These are phyloP conservation scores for Hyaloscypha finlandica DNA, from an alignment of 495 filamentous ascomycete species.

Conservation along the genomic window DNA sequence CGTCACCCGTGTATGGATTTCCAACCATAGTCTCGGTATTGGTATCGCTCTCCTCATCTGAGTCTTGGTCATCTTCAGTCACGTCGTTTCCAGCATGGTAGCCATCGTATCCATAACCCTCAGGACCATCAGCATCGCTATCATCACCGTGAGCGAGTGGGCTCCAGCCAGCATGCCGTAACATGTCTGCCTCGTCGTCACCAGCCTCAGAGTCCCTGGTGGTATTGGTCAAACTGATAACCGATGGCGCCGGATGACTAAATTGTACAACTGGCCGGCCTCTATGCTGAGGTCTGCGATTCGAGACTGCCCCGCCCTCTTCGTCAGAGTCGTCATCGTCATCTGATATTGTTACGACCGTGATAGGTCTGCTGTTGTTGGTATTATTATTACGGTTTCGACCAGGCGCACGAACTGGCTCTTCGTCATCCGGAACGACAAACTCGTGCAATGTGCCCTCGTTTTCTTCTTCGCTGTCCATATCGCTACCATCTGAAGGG, in stretches of 20 bases:
- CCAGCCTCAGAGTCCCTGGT: slow-evolving; percentile 27
- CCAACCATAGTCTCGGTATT: slow-evolving; percentile 33
- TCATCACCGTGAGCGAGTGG: slow-evolving; percentile 28
- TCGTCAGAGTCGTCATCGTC: slow-evolving; percentile 31
- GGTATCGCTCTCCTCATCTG: slow-evolving; percentile 32
- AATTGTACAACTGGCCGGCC: neutral
- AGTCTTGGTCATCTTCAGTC: slow-evolving; percentile 20
- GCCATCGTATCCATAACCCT: neutral
- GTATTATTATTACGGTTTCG: neutral
- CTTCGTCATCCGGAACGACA: slow-evolving; percentile 26
- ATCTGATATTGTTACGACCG: slow-evolving; percentile 25
- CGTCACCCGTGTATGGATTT: slow-evolving; percentile 26
- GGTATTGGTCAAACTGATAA: slow-evolving; percentile 8
- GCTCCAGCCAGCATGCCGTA: slow-evolving; percentile 32
- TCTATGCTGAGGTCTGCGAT: slow-evolving; percentile 18
- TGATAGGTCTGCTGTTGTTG: neutral
- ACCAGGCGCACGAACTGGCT: slow-evolving; percentile 7
- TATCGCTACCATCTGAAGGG: slow-evolving; percentile 19
- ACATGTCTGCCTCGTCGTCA: slow-evolving; percentile 30
- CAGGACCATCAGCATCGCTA: slow-evolving; percentile 23
- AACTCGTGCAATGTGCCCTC: slow-evolving; percentile 28
- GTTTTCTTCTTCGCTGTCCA: slow-evolving; percentile 21
- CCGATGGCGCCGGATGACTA: slow-evolving; percentile 8
- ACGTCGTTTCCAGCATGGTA: neutral
- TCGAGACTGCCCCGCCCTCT: slow-evolving; percentile 31